A percentile compares a stretch with the other conserved stretches of the same genome.
Conservation (phyloP, 2,329 filamentous ascomycete genomes). For the Cercospora citrullina region DNA sequence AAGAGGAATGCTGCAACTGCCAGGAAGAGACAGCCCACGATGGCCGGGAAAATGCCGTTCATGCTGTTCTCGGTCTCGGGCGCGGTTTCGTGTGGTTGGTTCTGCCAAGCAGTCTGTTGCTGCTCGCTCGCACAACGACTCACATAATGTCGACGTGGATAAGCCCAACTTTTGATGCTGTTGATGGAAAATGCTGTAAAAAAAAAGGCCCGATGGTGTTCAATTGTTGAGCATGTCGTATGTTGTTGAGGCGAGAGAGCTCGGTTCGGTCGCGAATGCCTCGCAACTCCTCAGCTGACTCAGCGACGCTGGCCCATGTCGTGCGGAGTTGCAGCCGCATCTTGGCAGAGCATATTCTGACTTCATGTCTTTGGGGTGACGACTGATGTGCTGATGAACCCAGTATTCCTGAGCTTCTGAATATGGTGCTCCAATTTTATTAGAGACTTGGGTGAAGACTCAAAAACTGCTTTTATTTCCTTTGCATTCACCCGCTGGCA, state of each 20-base stretch:
- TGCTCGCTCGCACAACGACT: neutral
- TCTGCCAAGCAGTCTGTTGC: conserved; percentile 3
- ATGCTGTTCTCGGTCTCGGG: neutral
- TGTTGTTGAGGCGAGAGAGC: neutral
- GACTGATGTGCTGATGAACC: neutral
- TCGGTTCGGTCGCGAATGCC: neutral
- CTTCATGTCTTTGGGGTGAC: neutral
- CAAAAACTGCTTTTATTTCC: neutral
- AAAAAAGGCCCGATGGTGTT: neutral
- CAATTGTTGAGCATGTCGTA: neutral
- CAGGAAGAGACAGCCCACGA: neutral
- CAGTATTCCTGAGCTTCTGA: neutral
- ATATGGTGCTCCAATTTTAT: neutral
- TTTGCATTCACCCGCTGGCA: neutral
- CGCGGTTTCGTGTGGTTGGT: neutral
- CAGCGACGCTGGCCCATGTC: neutral
- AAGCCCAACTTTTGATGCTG: neutral
- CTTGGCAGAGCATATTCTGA: conserved; percentile 10
- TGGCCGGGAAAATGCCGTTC: conserved; percentile 2
- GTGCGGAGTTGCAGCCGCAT: neutral
- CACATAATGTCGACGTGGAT: neutral
- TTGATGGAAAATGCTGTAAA: neutral
- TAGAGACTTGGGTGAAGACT: neutral
- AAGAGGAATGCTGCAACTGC: neutral
- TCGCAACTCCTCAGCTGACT: neutral